Evolutionary conservation across 805 yeast genomes (phyloP).

Genomic region (Teunomyces pallodes): DNA sequence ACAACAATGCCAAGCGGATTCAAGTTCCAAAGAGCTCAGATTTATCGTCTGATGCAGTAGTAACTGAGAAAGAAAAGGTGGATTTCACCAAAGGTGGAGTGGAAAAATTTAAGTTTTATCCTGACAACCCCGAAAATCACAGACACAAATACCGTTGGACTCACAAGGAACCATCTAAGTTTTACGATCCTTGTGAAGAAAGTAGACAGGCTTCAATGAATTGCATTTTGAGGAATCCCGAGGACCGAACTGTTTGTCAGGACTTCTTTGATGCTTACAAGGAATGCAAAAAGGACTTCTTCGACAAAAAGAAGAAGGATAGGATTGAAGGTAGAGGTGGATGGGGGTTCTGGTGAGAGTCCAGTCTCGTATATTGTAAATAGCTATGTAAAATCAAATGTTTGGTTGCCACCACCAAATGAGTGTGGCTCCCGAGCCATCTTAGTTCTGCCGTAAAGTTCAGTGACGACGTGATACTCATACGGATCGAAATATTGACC

Average conservation of each 20-base stretch:
- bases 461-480: conserved; percentile 1
- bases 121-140: conserved; percentile 80
- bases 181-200: conserved; percentile 90
- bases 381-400: conserved; percentile 3
- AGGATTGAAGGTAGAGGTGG: conserved; percentile 38
- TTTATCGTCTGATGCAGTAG: conserved; percentile 23
- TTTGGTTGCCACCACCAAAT: conserved; percentile 3
- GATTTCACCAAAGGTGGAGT: conserved; percentile 55
- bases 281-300: conserved; percentile 71
- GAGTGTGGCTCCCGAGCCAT: neutral
- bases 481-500: conserved; percentile 2
- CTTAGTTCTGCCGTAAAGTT: neutral
- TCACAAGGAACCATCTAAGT: conserved; percentile 76
- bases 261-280: conserved; percentile 91
- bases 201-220: conserved; percentile 82
- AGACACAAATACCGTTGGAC: conserved; percentile 68
- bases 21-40: neutral
- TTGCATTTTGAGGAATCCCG: conserved; percentile 78
- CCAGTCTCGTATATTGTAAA: neutral
- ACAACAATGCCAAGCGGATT: neutral
- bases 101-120: conserved; percentile 66
- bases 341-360: conserved; percentile 39
- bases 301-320: conserved; percentile 36
- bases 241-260: conserved; percentile 57
- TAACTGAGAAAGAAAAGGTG: conserved; percentile 40